Evolutionary conservation across 1,284 basidiomycete species (phyloP), one percentile per base, ranked within the genome.

Genomic region (Cutaneotrichosporon sp.): DNA sequence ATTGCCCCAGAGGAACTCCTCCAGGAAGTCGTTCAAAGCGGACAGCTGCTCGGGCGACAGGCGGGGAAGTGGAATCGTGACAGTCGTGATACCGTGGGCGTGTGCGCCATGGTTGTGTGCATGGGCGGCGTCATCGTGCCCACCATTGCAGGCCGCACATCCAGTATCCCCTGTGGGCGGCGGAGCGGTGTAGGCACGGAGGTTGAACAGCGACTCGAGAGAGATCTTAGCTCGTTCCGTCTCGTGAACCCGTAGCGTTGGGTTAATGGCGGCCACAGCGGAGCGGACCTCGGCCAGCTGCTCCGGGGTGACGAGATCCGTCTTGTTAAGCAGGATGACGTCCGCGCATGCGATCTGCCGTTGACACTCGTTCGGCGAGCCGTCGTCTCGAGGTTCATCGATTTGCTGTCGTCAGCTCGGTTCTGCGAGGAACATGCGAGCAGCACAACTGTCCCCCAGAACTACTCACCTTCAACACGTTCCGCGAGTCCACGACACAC

Each of bases 321-420:
- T 76, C 76, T 96, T 96, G 78, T 96, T 96, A 24, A 94, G 75
- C 17, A 94, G 75, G 42, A 94, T 80, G n/a, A 92, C 85, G 65
- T 94, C 91, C 12, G 90, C 84, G 29, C 84, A 84, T 2, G 89
- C 91, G 42, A 96, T 86, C 78, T 97, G 92, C 86, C 84, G 81
- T 49, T 87, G 77, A 63, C 84, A 88, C 71, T 90, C 87, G 42
- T 87, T 87, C 50, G 86, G 45, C 6, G 31, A 9, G 5, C 85
- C 86, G 5, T 78, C 78, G 2, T 79, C 75, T 59, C 82, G 78
- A 52, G 87, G 83, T 68, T 90, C 86, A 65, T 84, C 79, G 74
- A 91, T 83, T 88, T 91, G 88, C 88, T 92, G 60, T 22, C 10
- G 31, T 46, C 44, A 46, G 44, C 32, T 5, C 19, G 19, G 5